Percentiles rank a stretch among this genome's conserved stretches.
These are phyloP conservation scores for Xylariaceae sp. DNA, from an alignment of 2,329 filamentous ascomycete species.

Conservation along the genomic window DNA sequence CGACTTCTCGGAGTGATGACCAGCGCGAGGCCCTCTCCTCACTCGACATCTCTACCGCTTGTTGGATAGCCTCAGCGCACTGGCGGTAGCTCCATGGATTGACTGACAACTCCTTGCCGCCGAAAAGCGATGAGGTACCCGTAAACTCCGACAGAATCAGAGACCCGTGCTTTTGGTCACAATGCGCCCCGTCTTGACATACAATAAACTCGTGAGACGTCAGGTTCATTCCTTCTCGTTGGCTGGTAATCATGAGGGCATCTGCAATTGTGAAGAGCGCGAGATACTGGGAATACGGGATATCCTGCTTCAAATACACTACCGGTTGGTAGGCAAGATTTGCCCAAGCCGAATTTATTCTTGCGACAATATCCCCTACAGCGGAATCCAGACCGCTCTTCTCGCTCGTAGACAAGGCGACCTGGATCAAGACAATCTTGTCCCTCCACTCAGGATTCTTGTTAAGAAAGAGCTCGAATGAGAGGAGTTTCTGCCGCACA, in stretches of 20 bases:
- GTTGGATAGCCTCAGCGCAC: slow-evolving; percentile 84
- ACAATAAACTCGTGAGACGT: slow-evolving; percentile 94
- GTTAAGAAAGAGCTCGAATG: slow-evolving; percentile 93
- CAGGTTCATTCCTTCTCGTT: slow-evolving; percentile 96
- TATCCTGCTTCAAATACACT: slow-evolving; percentile 93
- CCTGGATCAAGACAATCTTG: slow-evolving; percentile 89
- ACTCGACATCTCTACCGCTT: slow-evolving; percentile 79
- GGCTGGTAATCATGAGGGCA: slow-evolving; percentile 90
- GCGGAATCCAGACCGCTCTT: slow-evolving; percentile 86
- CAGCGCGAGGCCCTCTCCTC: slow-evolving; percentile 79
- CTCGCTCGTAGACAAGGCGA: slow-evolving; percentile 88
- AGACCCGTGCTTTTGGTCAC: slow-evolving; percentile 81
- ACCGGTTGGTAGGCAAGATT: slow-evolving; percentile 91
- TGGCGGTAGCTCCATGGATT: slow-evolving; percentile 96
- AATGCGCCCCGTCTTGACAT: slow-evolving; percentile 82
- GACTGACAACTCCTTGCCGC: slow-evolving; percentile 79
- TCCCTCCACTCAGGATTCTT: slow-evolving; percentile 90
- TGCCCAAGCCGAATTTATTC: slow-evolving; percentile 90
- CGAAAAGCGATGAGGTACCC: slow-evolving; percentile 86
- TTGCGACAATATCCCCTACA: slow-evolving; percentile 91
- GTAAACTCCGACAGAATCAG: slow-evolving; percentile 96
- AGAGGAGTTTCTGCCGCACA: slow-evolving; percentile 89
- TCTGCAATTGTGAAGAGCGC: slow-evolving; percentile 89
- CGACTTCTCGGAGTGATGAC: slow-evolving; percentile 73
- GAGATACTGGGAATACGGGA: slow-evolving; percentile 91